phyloP scores from a whole-genome alignment of 768 basidiomycete genomes.

The Calocybe cyanea region DNA sequence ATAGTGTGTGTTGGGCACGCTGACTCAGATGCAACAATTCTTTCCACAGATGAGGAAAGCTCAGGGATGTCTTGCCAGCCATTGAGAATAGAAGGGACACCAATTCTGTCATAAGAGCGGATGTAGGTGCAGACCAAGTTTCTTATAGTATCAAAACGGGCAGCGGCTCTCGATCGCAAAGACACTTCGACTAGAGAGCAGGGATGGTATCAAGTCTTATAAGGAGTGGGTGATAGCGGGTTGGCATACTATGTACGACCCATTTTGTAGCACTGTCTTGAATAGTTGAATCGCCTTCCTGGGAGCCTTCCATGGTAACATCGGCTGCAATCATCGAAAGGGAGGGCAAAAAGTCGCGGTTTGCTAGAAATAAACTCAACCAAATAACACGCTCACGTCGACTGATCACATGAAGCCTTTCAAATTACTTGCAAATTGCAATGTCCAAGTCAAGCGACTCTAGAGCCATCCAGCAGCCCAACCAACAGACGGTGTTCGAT shows the following conservation, averaged over 20 bases:
- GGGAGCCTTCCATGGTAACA: constrained; percentile 11
- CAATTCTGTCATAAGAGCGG: constrained; percentile 58
- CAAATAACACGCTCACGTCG: no score
- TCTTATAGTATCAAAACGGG: constrained; percentile 74
- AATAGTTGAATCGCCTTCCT: constrained; percentile 3
- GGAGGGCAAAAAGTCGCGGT: no score
- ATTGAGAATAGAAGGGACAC: constrained; percentile 63
- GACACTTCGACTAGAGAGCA: constrained; percentile 73
- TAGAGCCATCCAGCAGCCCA: constrained; percentile 10
- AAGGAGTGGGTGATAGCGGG: not conserved
- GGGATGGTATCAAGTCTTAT: not conserved
- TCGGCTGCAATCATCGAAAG: constrained; percentile 9
- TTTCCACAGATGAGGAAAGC: constrained; percentile 71
- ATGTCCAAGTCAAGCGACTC: no score
- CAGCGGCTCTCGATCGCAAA: constrained; percentile 60
- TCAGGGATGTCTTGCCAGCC: constrained; percentile 80
- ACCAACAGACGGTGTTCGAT: constrained; percentile 30
- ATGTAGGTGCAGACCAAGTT: constrained; percentile 55
- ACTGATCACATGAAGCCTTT: no score
- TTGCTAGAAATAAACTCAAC: no score
- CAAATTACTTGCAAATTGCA: no score
- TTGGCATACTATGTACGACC: constrained; percentile 55
- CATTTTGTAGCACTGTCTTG: constrained; percentile 31
- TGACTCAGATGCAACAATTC: constrained; percentile 69
- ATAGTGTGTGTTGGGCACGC: constrained; percentile 52